Conservation (phyloP, 1,284 basidiomycete species). For the Rhodotorula sp. region DNA sequence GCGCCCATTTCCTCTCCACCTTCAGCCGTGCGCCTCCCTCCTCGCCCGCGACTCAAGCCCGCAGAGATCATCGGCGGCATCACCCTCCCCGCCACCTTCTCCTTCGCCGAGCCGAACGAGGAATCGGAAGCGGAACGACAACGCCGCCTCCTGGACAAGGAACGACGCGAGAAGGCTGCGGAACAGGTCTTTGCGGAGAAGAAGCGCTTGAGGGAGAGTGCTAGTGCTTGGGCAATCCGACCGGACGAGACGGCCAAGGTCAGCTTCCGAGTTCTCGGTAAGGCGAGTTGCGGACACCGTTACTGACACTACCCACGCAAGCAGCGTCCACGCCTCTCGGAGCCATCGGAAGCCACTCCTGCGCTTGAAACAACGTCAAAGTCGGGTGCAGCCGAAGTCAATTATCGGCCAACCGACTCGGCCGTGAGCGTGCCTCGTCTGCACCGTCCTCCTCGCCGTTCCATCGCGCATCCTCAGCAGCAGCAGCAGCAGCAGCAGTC, state of each 20-base stretch:
- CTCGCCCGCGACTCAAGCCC: neutral
- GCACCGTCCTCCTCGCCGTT: neutral
- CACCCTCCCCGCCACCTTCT: slow-evolving; percentile 20
- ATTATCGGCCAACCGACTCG: too few species aligned
- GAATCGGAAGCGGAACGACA: slow-evolving; percentile 1
- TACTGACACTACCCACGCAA: too few species aligned
- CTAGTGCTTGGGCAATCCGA: neutral
- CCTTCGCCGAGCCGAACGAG: neutral
- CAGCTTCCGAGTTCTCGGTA: neutral
- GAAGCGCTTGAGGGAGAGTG: slow-evolving; percentile 6
- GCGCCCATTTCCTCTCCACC: neutral
- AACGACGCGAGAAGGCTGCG: slow-evolving; percentile 10
- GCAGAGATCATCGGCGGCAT: neutral
- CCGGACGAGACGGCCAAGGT: neutral
- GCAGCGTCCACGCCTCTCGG: neutral
- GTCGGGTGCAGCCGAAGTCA: neutral
- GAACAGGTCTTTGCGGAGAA: slow-evolving; percentile 7
- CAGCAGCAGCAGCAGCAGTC: too few species aligned
- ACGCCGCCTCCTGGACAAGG: slow-evolving; percentile 12
- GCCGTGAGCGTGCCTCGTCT: neutral
- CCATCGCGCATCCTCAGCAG: too few species aligned
- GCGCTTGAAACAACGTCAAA: neutral
- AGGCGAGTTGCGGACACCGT: neutral
- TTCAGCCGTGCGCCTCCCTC: neutral
- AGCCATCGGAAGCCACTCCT: neutral